phyloP scores from a whole-genome alignment of 805 yeast species.

The Yamadazyma olivae region DNA sequence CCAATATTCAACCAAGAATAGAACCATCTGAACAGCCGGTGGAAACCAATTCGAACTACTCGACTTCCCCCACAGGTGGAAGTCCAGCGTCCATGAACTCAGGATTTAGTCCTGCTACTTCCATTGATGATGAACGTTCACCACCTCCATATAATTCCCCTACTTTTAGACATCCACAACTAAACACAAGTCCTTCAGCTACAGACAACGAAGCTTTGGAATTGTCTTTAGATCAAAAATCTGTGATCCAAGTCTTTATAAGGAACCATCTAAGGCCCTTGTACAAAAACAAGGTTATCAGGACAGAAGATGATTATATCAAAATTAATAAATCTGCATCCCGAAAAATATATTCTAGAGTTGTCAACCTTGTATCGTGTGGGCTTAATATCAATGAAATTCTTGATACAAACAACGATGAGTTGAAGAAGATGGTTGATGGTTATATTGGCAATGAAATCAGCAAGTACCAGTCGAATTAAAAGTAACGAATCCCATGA shows the following conservation, averaged over 20 bases:
- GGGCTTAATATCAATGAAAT: conserved; percentile 12
- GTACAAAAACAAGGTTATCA: conserved; percentile 32
- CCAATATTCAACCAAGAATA: too few species aligned
- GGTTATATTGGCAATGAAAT: conserved; percentile 20
- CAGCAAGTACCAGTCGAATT: background rate
- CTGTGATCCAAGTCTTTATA: conserved; percentile 54
- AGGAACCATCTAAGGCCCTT: conserved; percentile 49
- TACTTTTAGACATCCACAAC: background rate
- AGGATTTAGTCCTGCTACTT: conserved; percentile 9
- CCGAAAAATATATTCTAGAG: conserved; percentile 48
- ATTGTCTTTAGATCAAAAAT: conserved; percentile 45
- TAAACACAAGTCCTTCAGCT: background rate
- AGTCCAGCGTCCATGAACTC: conserved; percentile 11
- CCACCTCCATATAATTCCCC: conserved; percentile 1
- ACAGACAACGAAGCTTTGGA: background rate
- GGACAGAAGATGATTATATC: conserved; percentile 46
- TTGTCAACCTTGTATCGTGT: conserved; percentile 14
- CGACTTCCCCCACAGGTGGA: conserved; percentile 7
- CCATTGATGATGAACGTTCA: conserved; percentile 3
- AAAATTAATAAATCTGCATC: conserved; percentile 61
- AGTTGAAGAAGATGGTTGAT: conserved; percentile 21
- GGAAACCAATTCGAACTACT: too few species aligned
- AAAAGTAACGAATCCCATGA: background rate
- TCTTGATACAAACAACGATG: conserved; percentile 16
- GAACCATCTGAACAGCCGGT: too few species aligned